Conservation (phyloP, 2,329 filamentous ascomycete species). For the Penicillium sp. region DNA sequence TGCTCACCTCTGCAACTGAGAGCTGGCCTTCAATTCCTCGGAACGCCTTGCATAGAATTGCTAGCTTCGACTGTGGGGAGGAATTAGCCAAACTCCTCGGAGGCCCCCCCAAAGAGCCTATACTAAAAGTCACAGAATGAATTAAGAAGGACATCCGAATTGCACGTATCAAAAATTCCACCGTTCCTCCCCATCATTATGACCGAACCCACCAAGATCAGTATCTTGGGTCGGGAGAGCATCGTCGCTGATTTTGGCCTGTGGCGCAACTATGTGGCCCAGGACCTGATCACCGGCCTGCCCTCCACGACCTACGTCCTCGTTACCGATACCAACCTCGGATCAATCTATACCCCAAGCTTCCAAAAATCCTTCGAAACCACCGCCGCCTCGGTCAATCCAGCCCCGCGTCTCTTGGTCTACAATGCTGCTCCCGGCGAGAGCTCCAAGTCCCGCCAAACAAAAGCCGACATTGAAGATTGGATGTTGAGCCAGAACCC, state of each 20-base stretch:
- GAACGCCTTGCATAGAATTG: slow-evolving; percentile 19
- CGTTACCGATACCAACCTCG: slow-evolving; percentile 94
- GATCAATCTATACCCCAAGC: slow-evolving; percentile 74
- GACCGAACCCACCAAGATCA: slow-evolving; percentile 64
- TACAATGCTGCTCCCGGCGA: slow-evolving; percentile 90
- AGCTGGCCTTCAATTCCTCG: slow-evolving; percentile 6
- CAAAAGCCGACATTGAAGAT: slow-evolving; percentile 94
- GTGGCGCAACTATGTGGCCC: slow-evolving; percentile 79
- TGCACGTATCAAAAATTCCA: slow-evolving; percentile 14
- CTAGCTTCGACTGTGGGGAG: slow-evolving; percentile 22
- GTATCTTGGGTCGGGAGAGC: slow-evolving; percentile 84
- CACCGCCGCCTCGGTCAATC: slow-evolving; percentile 49
- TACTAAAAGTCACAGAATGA: slow-evolving; percentile 29
- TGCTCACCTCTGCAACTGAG: neutral
- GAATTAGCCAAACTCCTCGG: slow-evolving; percentile 12
- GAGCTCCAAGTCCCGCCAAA: slow-evolving; percentile 88
- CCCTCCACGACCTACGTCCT: slow-evolving; percentile 91
- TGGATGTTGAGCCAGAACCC: slow-evolving; percentile 86
- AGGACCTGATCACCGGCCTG: slow-evolving; percentile 78
- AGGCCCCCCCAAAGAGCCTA: slow-evolving; percentile 7
- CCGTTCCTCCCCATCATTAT: slow-evolving; percentile 28
- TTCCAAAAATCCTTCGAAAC: slow-evolving; percentile 71
- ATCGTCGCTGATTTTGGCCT: slow-evolving; percentile 92
- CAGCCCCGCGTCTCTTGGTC: slow-evolving; percentile 72
- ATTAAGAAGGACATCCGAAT: slow-evolving; percentile 23